Base-by-base conservation (phyloP, 164 flowering plant genomes). In the Nymphaea colorata region DNA sequence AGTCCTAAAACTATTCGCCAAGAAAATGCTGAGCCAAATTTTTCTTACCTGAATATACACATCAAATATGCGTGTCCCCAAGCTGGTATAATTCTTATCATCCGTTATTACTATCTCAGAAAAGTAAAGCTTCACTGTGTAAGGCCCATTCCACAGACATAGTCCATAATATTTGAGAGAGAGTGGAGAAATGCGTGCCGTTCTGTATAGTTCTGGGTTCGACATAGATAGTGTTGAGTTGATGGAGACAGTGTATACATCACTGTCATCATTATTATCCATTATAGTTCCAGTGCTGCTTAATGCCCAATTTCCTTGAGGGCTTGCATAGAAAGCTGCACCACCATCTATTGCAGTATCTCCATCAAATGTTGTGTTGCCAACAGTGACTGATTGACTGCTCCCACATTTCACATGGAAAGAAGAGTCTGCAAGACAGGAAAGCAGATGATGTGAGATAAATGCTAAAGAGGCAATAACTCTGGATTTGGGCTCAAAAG, bases 351-450 rank as follows among this genome's bases (percentile, higher is more conserved):
- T 43, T 43, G 11, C n/a, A 25, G 51, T 7, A 15, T 74, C 73
- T 15, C 5, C 67, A 36, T 59, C 70, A 45, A 70, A 74, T 15
- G 12, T 51, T 4, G 53, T 45, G 10, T 43, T 43, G 5, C 70
- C 70, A 42, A 51, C 64, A 55, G 63, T 43, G 17, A 62, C 42
- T 59, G 42, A 42, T 43, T 41, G 45, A 55, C 6, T 61, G 42
- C 74, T 70, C 43, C 74, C 74, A 64, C 74, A 72, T 43, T 72
- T 64, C 62, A 72, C 67, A 64, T 47, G 64, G 64, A 72, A 59
- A 3, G 64, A 14, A 44, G 42, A 12, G 42, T 72, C 74, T 72
- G 74, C 74, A 62, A 64, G 5, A 36, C n/a, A 64, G 8, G 53
- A 47, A 43, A 0, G 41, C 63, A 61, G 5, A 61, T 15, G 36